phyloP scores from a whole-genome alignment of 192 early-diverging fungal species.

The Mortierella alpina region DNA sequence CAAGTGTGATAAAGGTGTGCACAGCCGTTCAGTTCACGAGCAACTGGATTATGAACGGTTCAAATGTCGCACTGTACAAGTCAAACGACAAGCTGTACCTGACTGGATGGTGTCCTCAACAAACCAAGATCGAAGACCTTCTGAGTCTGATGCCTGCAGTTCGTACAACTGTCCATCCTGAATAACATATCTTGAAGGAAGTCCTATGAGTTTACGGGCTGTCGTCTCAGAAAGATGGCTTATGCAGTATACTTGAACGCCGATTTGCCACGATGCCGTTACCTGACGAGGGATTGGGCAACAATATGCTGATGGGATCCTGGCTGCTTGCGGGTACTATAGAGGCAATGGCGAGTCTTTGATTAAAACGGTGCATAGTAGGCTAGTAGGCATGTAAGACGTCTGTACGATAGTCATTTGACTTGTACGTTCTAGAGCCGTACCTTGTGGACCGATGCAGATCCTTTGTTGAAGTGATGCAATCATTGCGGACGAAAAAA shows the following conservation, averaged over 20 bases:
- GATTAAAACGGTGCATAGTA: background rate
- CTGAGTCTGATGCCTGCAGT: constrained; percentile 49
- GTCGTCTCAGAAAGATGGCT: background rate
- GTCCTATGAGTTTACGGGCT: constrained; percentile 15
- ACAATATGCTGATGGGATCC: constrained; percentile 40
- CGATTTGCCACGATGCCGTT: background rate
- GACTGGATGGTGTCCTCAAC: constrained; percentile 55
- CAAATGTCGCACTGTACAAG: background rate
- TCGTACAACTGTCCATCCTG: constrained; percentile 55
- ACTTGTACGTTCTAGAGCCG: background rate
- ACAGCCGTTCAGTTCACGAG: too few relatives aligned
- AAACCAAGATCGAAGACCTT: constrained; percentile 59
- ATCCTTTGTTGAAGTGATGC: constrained; percentile 35
- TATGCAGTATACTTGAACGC: too few relatives aligned
- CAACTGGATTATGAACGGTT: background rate
- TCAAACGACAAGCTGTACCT: constrained; percentile 20
- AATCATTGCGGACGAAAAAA: constrained; percentile 9
- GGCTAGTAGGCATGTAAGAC: background rate
- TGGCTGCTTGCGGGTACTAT: constrained; percentile 19
- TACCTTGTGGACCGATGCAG: constrained; percentile 48
- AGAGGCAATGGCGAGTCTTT: background rate
- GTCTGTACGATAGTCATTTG: too few relatives aligned
- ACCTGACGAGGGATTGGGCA: constrained; percentile 58
- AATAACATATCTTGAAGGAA: constrained; percentile 55
- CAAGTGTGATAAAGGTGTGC: too few relatives aligned